Conservation (phyloP, 2,329 filamentous ascomycete species). For the Monascus ruber region DNA sequence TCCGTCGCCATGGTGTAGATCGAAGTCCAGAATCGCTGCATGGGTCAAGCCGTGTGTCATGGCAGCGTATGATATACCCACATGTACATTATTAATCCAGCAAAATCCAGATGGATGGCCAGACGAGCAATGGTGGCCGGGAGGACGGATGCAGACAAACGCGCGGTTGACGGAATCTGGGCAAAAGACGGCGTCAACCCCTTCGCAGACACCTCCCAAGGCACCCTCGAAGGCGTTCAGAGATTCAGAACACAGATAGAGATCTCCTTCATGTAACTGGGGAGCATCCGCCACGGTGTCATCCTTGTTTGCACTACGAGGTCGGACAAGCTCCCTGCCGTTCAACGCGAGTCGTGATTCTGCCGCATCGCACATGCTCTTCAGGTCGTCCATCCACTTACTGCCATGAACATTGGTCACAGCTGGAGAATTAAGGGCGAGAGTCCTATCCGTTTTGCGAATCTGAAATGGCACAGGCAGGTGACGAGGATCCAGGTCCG, state of each 20-base stretch:
- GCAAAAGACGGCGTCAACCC: conserved; percentile 72
- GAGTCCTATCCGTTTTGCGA: conserved; percentile 60
- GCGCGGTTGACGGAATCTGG: conserved; percentile 56
- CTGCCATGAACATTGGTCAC: conserved; percentile 85
- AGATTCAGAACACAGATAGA: conserved; percentile 83
- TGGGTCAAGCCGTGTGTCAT: conserved; percentile 79
- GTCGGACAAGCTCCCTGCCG: conserved; percentile 65
- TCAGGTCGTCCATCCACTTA: conserved; percentile 89
- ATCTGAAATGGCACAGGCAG: conserved; percentile 65
- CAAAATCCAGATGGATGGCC: conserved; percentile 89
- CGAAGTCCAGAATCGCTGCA: conserved; percentile 85
- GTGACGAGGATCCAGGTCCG: conserved; percentile 44
- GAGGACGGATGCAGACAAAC: conserved; percentile 85
- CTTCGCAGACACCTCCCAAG: conserved; percentile 85
- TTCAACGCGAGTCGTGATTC: conserved; percentile 65
- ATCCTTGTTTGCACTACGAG: conserved; percentile 29
- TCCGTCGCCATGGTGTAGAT: conserved; percentile 88
- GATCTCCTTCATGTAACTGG: conserved; percentile 72
- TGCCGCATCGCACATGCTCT: conserved; percentile 70
- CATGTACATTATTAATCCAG: conserved; percentile 97
- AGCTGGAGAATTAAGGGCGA: conserved; percentile 61
- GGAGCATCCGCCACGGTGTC: conserved; percentile 30
- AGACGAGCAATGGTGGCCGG: conserved; percentile 89
- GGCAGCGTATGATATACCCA: conserved; percentile 85
- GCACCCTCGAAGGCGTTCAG: conserved; percentile 80